Conservation (phyloP, 768 basidiomycete genomes). For the Collybia sordida region DNA sequence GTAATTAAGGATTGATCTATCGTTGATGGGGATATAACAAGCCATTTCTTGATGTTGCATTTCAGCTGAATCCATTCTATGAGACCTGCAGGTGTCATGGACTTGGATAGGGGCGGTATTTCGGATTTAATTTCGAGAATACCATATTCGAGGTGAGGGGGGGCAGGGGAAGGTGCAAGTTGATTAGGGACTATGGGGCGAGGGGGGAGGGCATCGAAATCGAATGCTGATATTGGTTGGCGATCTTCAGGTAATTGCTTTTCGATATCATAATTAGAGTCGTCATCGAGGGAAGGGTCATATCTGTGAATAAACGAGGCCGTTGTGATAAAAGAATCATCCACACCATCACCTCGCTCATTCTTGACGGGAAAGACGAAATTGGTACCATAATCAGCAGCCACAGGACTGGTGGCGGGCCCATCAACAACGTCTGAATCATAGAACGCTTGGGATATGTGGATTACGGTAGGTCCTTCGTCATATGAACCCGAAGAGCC, state of each 20-base stretch:
- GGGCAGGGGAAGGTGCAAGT: background rate
- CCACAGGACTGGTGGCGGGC: conserved; percentile 27
- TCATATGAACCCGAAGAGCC: conserved; percentile 11
- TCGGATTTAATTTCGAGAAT: conserved; percentile 19
- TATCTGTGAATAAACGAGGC: conserved; percentile 53
- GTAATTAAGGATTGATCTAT: conserved; percentile 6
- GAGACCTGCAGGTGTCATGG: conserved; percentile 26
- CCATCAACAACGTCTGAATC: conserved; percentile 36
- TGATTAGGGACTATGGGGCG: conserved; percentile 14
- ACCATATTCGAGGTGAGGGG: conserved; percentile 6
- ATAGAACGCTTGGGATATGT: conserved; percentile 42
- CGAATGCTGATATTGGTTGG: conserved; percentile 42
- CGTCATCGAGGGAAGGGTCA: conserved; percentile 25
- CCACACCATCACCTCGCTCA: conserved; percentile 4
- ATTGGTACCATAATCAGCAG: conserved; percentile 12
- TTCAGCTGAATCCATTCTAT: conserved; percentile 42
- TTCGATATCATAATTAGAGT: conserved; percentile 26
- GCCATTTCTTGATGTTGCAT: conserved; percentile 41
- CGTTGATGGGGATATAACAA: conserved; percentile 11
- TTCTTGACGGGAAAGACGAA: conserved; percentile 15
- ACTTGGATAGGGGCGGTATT: conserved; percentile 16
- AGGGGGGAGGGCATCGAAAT: conserved; percentile 51
- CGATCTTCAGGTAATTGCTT: conserved; percentile 32
- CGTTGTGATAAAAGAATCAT: conserved; percentile 31
- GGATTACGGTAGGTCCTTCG: conserved; percentile 26